A percentile compares a stretch with the other conserved stretches of the same genome.
These are phyloP conservation scores for Pichia sp. DNA, from an alignment of 1,139 yeast genomes.

Conservation along the genomic window DNA sequence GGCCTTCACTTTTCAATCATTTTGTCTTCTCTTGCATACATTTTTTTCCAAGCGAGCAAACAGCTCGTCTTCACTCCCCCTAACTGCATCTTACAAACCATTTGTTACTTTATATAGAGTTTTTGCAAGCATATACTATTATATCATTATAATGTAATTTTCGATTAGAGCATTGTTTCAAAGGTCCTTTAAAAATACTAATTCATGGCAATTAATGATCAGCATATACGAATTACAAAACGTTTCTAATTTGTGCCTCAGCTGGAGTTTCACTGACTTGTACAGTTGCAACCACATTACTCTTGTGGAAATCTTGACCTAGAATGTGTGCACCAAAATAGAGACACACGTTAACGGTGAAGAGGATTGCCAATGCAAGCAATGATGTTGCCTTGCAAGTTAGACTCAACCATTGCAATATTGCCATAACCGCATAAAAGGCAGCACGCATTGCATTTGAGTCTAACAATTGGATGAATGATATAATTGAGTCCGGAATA, in stretches of 20 bases:
- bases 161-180: too few species aligned
- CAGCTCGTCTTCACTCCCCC: too few species aligned
- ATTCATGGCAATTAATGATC: too few species aligned
- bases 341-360: conserved; percentile 60
- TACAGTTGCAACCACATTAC: conserved; percentile 28
- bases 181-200: too few species aligned
- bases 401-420: conserved; percentile 76
- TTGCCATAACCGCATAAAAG: conserved; percentile 61
- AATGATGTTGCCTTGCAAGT: conserved; percentile 72
- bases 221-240: conserved; percentile 13
- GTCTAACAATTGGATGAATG: conserved; percentile 64
- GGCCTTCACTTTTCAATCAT: too few species aligned
- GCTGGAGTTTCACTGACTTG: conserved; percentile 27
- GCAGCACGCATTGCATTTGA: conserved; percentile 59
- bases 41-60: too few species aligned
- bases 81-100: too few species aligned
- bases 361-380: conserved; percentile 73
- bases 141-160: too few species aligned
- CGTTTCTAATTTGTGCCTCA: conserved; percentile 29
- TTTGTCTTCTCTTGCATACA: too few species aligned
- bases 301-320: conserved; percentile 73
- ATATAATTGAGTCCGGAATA: conserved; percentile 75
- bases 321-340: conserved; percentile 74
- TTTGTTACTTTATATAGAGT: too few species aligned
- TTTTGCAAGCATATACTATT: too few species aligned